Evolutionary conservation across 192 early-diverging fungal species (phyloP).

Genomic region (Oehlia diaphana): DNA sequence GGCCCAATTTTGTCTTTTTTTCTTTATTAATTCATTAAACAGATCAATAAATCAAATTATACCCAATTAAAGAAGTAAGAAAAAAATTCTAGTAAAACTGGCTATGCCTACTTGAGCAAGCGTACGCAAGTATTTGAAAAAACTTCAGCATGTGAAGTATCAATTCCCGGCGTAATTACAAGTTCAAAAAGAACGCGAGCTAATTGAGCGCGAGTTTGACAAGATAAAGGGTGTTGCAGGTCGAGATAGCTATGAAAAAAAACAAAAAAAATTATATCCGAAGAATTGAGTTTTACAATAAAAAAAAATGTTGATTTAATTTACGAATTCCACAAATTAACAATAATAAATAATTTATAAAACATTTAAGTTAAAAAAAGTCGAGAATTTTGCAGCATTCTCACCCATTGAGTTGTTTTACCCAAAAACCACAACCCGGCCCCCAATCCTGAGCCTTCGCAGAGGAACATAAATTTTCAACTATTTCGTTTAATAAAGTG

Average conservation of each 20-base stretch:
- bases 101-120: conserved; percentile 63
- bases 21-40: conserved; percentile 34
- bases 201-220: conserved; percentile 54
- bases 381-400: background rate
- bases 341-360: too few species aligned
- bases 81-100: background rate
- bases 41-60: background rate
- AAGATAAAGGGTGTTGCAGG: conserved; percentile 60
- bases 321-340: too few species aligned
- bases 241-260: conserved; percentile 58
- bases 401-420: conserved; percentile 58
- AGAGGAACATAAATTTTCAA: conserved; percentile 41
- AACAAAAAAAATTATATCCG: background rate
- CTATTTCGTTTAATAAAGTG: conserved; percentile 49
- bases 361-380: too few species aligned
- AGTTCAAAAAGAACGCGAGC: conserved; percentile 68
- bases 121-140: conserved; percentile 61
- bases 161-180: conserved; percentile 63
- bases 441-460: conserved; percentile 58
- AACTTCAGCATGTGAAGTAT: conserved; percentile 60
- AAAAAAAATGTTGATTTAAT: too few species aligned
- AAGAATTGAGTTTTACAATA: too few species aligned
- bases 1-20: conserved; percentile 65
- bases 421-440: conserved; percentile 58
- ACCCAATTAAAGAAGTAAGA: background rate